These are phyloP conservation scores for Trichocladium antarcticum DNA, from an alignment of 495 filamentous ascomycete species.

Conservation along the genomic window DNA sequence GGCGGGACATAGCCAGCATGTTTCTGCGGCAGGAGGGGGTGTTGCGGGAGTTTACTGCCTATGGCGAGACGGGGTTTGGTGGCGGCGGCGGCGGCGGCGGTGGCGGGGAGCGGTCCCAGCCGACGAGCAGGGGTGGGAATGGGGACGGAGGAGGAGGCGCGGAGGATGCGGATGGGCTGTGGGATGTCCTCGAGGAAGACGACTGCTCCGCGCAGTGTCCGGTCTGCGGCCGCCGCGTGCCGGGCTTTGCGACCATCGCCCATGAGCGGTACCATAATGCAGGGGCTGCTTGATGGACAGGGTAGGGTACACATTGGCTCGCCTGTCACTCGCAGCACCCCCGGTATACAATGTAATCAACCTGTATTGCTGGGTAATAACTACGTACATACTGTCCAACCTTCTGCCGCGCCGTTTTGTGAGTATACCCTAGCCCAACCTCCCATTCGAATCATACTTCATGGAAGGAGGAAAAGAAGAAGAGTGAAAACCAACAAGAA, in stretches of 20 bases:
- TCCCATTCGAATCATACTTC: no score
- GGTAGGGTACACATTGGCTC: no score
- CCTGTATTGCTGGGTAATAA: no score
- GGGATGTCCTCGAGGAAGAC: neutral
- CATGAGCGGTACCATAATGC: slow-evolving; percentile 60
- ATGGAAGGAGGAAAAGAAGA: no score
- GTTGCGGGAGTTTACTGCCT: slow-evolving; percentile 50
- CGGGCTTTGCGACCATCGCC: slow-evolving; percentile 59
- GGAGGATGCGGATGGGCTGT: neutral
- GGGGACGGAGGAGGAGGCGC: neutral
- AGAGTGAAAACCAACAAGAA: no score
- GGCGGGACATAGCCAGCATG: slow-evolving; percentile 55
- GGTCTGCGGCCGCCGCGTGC: slow-evolving; percentile 53
- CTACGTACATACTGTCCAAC: no score
- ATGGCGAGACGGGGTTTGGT: slow-evolving; percentile 14
- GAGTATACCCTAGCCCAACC: no score
- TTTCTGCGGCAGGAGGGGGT: slow-evolving; percentile 56
- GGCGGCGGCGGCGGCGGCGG: neutral
- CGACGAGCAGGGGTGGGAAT: neutral
- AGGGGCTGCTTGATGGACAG: no score
- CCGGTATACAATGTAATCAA: no score
- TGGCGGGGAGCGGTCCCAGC: neutral
- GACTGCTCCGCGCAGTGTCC: slow-evolving; percentile 38
- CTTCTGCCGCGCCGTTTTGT: no score
- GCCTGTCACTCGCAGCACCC: no score